Base-by-base conservation (phyloP, 129 eudicot species). In the Pulicaria dysenterica region DNA sequence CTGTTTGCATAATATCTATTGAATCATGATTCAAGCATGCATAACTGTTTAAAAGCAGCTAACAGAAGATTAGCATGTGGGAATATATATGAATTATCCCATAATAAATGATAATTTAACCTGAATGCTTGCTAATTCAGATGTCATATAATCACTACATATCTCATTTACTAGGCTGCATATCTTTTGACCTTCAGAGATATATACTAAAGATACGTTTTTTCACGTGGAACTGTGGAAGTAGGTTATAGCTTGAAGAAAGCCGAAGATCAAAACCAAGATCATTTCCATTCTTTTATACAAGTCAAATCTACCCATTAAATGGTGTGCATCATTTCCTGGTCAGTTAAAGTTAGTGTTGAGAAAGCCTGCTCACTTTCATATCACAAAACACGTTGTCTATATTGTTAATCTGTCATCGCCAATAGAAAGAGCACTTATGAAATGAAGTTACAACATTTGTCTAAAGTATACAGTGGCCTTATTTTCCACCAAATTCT, bases 201-300 rank as follows among this genome's bases (percentile, higher is more conserved):
- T n/a, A n/a, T 15, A 67, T 36, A 66, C 48, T 67, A 19, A 24
- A 24, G 31, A 48, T 60, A n/a, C 71, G 3, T 59, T 5, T 2
- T 50, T 38, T 77, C 72, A 63, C 82, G 81, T 71, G 68, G 77
- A 38, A 61, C 64, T 34, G 81, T 71, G 68, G 77, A 38, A 61
- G 70, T 34, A 54, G 74, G 62, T 60, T 68, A 14, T 68, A 55
- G 12, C 14, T 34, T 36, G 60, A 48, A 36, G 73, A 9, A 69
- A 69, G 24, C 8, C 3, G 49, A 37, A 37, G 24, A 53, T 40
- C 5, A 67, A 48, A 58, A 15, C 14, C 45, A 44, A 48, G 19
- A 72, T 58, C 41, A 67, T 67, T 54, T 41, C 59, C 31, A 69
- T 59, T 77, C 51, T 70, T 75, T 70, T 69, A 75, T 75, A 76